Base-by-base conservation (phyloP, 2,329 filamentous ascomycete species). In the Alternaria dauci region DNA sequence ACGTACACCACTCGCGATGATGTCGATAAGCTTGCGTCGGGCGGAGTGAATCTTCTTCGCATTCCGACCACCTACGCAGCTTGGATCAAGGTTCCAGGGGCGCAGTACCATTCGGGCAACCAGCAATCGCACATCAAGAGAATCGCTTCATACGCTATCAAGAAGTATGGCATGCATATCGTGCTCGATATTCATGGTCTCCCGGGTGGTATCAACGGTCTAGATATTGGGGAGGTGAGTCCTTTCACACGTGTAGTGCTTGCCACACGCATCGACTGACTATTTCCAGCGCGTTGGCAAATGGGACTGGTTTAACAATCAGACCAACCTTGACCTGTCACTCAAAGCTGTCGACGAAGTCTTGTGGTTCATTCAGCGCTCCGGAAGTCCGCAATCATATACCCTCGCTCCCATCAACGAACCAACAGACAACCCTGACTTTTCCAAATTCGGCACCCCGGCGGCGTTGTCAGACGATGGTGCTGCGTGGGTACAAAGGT, bases 321-420 rank as follows among this genome's bases (percentile, higher is more conserved):
- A 65, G 26, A 79, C 73, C 12, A 73, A 73, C 34, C 63, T 79
- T 8, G 70, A 74, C 43, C 77, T 74, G 42, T 77, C 74, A 0
- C 72, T 71, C 54, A 47, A 71, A 42, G 76, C 72, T 4, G 68
- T 79, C 38, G 74, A 77, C 23, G 63, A 65, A 3, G 69, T 76
- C 2, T 58, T 79, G 11, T 55, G 57, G 28, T 80, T 74, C 59
- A 74, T 80, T 43, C 55, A 72, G 42, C 52, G 51, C 8, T 74
- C 72, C 5, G 71, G 70, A 18, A 67, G 63, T n/a, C 66, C 69
- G 7, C 66, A 77, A 50, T 69, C 68, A 8, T 79, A 73, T 63
- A 78, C 76, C 18, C 62, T 80, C 47, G 71, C 70, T 5, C 76
- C 78, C 4, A 74, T 81, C 65, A 81, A 81, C 64, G 77, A 81